phyloP scores from a whole-genome alignment of 2,329 filamentous ascomycete species.

The Fusarium sp. region DNA sequence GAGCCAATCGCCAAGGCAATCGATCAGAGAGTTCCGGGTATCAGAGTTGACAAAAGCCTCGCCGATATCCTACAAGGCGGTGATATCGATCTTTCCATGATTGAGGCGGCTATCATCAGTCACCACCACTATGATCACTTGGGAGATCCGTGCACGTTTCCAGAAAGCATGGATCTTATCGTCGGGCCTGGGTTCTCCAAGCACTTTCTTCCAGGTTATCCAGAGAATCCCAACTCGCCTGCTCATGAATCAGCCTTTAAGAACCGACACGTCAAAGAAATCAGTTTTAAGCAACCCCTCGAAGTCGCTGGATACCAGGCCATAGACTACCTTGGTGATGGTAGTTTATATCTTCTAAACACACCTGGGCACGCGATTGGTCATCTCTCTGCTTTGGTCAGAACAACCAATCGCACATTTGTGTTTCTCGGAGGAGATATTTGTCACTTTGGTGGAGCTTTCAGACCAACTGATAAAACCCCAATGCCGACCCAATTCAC shows the following conservation, averaged over 20 bases:
- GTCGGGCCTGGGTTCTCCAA: slow-evolving; percentile 18
- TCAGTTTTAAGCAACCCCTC: not conserved
- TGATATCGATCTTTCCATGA: not conserved
- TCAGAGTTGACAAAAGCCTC: slow-evolving; percentile 6
- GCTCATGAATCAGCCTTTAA: not conserved
- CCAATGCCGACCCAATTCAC: slow-evolving; percentile 34
- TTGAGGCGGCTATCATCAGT: slow-evolving; percentile 17
- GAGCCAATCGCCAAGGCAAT: slow-evolving; percentile 1
- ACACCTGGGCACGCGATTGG: slow-evolving; percentile 39
- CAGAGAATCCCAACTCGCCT: not conserved
- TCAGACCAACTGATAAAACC: slow-evolving; percentile 50
- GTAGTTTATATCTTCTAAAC: slow-evolving; percentile 41
- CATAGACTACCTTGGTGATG: slow-evolving; percentile 42
- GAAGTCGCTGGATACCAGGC: slow-evolving; percentile 46
- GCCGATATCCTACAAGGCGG: slow-evolving; percentile 4
- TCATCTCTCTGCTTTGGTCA: slow-evolving; percentile 48
- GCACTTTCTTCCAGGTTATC: slow-evolving; percentile 8
- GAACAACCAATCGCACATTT: slow-evolving; percentile 53
- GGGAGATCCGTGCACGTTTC: slow-evolving; percentile 12
- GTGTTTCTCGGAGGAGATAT: slow-evolving; percentile 58
- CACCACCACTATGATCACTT: slow-evolving; percentile 22
- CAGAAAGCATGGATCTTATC: slow-evolving; percentile 4
- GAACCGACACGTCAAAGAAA: not conserved
- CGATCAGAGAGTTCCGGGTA: slow-evolving; percentile 11
- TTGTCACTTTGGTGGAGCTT: slow-evolving; percentile 54